Conservation (phyloP, 306 rosid genomes). For the Senna tora region DNA sequence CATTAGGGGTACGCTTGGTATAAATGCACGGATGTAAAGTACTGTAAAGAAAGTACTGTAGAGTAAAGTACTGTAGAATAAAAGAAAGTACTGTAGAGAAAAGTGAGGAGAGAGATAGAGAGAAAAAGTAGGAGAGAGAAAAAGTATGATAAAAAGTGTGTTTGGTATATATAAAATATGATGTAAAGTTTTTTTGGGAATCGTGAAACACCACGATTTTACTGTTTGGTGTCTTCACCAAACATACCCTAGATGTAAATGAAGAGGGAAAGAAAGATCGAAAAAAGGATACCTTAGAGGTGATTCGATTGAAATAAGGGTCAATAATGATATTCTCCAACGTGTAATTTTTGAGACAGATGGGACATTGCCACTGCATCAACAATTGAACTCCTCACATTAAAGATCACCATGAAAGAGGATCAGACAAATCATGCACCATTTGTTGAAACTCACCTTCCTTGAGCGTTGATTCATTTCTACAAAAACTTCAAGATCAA, state of each 20-base stretch:
- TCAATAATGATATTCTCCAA: conserved; percentile 86
- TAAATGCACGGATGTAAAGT: too few species aligned
- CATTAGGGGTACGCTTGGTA: too few species aligned
- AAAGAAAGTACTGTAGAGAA: too few species aligned
- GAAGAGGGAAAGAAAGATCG: conserved; percentile 18
- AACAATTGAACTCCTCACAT: conserved; percentile 43
- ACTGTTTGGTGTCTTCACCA: too few species aligned
- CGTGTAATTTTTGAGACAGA: conserved; percentile 87
- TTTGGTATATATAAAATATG: too few species aligned
- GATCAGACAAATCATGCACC: conserved; percentile 1
- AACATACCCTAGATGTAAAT: background rate
- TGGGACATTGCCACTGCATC: conserved; percentile 99
- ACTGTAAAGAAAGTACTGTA: too few species aligned
- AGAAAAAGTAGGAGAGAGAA: too few species aligned
- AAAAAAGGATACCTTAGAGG: conserved; percentile 62
- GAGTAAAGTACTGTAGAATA: too few species aligned
- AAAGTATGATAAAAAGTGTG: too few species aligned
- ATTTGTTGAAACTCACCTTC: conserved; percentile 63
- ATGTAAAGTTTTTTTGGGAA: too few species aligned
- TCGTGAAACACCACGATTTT: too few species aligned
- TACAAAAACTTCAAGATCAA: conserved; percentile 98
- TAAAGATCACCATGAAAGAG: conserved; percentile 16
- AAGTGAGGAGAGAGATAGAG: too few species aligned
- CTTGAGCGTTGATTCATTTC: conserved; percentile 95
- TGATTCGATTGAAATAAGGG: conserved; percentile 89